Evolutionary conservation across 441 rosid genomes (phyloP).

Genomic region (Corymbia calophylla): DNA sequence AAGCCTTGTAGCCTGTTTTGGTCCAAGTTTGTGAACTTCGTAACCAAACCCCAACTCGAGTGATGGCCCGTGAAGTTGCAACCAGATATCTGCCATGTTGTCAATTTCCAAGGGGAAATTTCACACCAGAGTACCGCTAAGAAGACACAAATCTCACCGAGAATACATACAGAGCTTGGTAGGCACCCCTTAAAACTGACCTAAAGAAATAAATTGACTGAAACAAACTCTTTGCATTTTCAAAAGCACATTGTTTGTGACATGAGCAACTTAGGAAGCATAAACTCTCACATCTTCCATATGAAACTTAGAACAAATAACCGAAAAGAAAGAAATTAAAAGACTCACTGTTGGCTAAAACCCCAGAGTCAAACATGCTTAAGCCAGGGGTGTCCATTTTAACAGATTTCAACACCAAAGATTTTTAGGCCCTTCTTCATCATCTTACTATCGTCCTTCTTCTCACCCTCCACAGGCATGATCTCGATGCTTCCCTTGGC

Average conservation of each 20-base stretch:
- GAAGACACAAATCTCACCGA: too few species aligned
- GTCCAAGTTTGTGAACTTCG: not conserved
- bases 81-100: not conserved
- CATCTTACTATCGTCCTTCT: not conserved
- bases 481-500: not conserved
- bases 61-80: not conserved
- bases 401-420: slow-evolving; percentile 32
- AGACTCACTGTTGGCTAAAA: not conserved
- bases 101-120: not conserved
- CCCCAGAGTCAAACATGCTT: not conserved
- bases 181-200: not conserved
- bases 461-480: slow-evolving; percentile 7
- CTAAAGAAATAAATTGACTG: not conserved
- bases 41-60: not conserved
- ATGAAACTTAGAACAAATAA: not conserved
- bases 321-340: not conserved
- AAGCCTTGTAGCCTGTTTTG: not conserved
- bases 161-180: too few species aligned
- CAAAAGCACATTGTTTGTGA: not conserved
- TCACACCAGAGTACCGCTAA: not conserved
- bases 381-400: not conserved
- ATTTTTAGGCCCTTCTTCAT: slow-evolving; percentile 29
- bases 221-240: not conserved
- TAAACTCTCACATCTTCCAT: not conserved
- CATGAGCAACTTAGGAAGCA: not conserved